Evolutionary conservation across 2,329 filamentous ascomycete genomes (phyloP), one percentile per base, ranked within the genome.

Genomic region (Neonectria magnoliae): DNA sequence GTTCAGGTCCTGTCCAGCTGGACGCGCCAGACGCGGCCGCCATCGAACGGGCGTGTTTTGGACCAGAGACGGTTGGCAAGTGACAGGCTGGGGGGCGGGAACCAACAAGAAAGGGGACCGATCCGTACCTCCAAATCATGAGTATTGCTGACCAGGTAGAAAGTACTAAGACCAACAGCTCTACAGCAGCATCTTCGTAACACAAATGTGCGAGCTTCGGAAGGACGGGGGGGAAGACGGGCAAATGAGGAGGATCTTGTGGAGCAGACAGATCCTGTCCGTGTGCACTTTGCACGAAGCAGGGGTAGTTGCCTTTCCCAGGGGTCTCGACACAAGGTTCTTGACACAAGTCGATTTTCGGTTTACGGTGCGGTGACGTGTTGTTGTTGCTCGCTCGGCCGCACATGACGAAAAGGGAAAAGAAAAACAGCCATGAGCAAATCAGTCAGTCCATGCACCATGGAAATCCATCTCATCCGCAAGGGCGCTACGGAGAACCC

Each of bases 11-110:
- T 55, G 22, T 18, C 58, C 61, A 61, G 56, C 55, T 62, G 50
- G 60, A 66, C 45, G 44, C 60, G 64, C 60, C 60, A 58, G 60
- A 50, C 50, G 63, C 66, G 59, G 48, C 60, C 48, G 62, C 44
- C 33, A 64, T 45, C 31, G 13, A 22, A 52, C 60, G 47, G 60
- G 31, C 62, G 45, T 55, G 47, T 31, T 31, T 58, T 38, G 33
- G 27, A 22, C 22, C 36, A 31, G 36, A 18, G 57, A 42, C 20
- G 16, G 45, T 11, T n/a, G 16, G 22, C 18, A 45, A 36, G 45
- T 64, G 45, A 31, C 54, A 36, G 16, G 8, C 41, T 36, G 41
- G 20, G 20, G 42, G 54, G 22, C 48, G 31, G 42, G 41, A 62
- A 52, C 42, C 18, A 58, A 38, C 27, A 27, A 31, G 31, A 13